Evolutionary conservation across 768 basidiomycete species (phyloP), one percentile per base, ranked within the genome.

Genomic region (Leccinum rimulosum): DNA sequence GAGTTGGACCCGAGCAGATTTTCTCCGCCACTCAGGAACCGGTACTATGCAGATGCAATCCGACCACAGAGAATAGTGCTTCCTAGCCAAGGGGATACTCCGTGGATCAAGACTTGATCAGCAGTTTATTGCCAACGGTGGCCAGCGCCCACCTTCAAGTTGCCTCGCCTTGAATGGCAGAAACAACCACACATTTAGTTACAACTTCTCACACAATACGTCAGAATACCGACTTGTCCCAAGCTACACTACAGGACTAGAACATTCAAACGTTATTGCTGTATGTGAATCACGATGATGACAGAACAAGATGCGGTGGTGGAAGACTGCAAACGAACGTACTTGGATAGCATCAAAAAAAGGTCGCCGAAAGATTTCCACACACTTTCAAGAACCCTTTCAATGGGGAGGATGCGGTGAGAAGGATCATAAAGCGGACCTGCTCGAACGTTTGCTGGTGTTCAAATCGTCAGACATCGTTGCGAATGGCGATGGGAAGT

Each of bases 381-480:
- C 68, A 36, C 31, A 65, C 64, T 56, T 66, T 71, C 52, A 68
- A 55, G 56, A 15, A 56, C 80, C 81, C 78, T 88, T 88, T 64
- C 38, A 38, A 38, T 17, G 38, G 15, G 17, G 15, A 66, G 11
- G 33, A 35, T 35, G 12, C 17, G 36, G 54, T 22, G 50, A 52
- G 54, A 14, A 17, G 17, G 17, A 40, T 40, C 38, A 40, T 8
- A 8, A 7, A 40, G 17, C 8, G 17, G 17, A 40, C 8, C 38
- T 17, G 3, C 17, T 38, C 36, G 15, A 17, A 38, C 6, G 36
- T 38, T 38, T 38, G 7, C 17, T 40, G 38, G 8, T 17, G 38
- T 40, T 17, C 38, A n/a, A 12, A 33, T 47, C 45, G 45, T 47
- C 45, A 25, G 88, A 89, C 90, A 91, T 92, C 79, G 76, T 82